Conservation (phyloP, 2,329 filamentous ascomycete species). For the Penicillium sp. region DNA sequence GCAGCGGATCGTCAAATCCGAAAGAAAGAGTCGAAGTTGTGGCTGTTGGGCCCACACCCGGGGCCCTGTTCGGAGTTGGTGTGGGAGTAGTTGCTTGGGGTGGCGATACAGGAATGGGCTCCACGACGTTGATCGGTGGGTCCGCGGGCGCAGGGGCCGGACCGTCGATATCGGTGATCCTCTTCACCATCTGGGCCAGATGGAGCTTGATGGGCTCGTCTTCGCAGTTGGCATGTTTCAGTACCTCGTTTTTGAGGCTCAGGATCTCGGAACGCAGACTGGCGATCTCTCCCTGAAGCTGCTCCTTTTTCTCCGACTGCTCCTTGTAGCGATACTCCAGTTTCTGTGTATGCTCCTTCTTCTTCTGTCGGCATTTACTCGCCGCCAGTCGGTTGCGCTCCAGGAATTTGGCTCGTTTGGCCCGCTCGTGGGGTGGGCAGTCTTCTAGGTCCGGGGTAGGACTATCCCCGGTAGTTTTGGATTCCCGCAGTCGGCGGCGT, state of each 20-base stretch:
- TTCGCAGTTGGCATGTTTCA: slow-evolving; percentile 38
- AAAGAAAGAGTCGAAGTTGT: slow-evolving; percentile 24
- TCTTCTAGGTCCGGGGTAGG: slow-evolving; percentile 25
- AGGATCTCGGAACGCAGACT: slow-evolving; percentile 36
- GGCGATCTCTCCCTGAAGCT: slow-evolving; percentile 31
- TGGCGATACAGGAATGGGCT: slow-evolving; percentile 13
- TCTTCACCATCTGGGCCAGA: slow-evolving; percentile 37
- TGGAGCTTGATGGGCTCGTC: slow-evolving; percentile 37
- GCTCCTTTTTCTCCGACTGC: slow-evolving; percentile 32
- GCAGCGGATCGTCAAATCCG: slow-evolving; percentile 32
- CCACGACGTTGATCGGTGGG: slow-evolving; percentile 6
- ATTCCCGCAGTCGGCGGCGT: slow-evolving; percentile 15
- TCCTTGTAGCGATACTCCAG: slow-evolving; percentile 44
- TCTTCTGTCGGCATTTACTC: slow-evolving; percentile 59
- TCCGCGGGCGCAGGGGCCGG: slow-evolving; percentile 1
- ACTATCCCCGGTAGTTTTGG: slow-evolving; percentile 11
- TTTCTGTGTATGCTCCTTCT: slow-evolving; percentile 53
- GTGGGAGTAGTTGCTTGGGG: slow-evolving; percentile 11
- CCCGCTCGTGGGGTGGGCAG: slow-evolving; percentile 28
- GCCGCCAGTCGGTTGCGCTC: slow-evolving; percentile 57
- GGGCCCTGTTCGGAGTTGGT: slow-evolving; percentile 1
- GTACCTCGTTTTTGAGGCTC: slow-evolving; percentile 38
- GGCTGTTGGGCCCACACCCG: background rate
- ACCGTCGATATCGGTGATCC: slow-evolving; percentile 29
- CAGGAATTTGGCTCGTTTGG: slow-evolving; percentile 49